Evolutionary conservation across 228 moss, liverwort and hornwort genomes (phyloP), one percentile per base, ranked within the genome.

Genomic region (Sphagnum magellanicum): DNA sequence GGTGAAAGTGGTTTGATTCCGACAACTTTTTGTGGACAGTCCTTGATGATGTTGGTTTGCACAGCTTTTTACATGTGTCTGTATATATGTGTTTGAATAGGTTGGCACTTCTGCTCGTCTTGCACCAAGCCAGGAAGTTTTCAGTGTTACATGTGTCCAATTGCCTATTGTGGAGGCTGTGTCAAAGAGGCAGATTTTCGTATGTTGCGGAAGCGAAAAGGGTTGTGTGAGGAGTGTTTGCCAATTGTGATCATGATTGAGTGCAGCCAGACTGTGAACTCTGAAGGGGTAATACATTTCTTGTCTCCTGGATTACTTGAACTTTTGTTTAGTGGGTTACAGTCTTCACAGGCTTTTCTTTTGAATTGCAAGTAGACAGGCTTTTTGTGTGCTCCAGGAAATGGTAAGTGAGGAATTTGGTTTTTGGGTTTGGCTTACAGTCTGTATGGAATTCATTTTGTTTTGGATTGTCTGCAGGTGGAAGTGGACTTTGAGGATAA

Each of bases 401-500:
- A 32, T 32, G 1, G 32, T 32, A 32, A 32, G 32, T 32, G 32
- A 32, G 32, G 32, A 32, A 32, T 32, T 32, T 32, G 32, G 32
- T 32, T 32, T 3, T 32, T 32, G 32, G 32, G 32, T 32, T 32
- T 32, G 32, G 32, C 32, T 32, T 32, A 32, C 3, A 2, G 32
- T 32, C 32, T 32, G 32, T 32, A 32, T 32, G 32, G 32, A 32
- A 32, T 32, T 32, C 32, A 32, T 32, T 32, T 32, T 32, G 32
- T 32, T 32, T 32, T 61, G 70, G 64, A 70, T 8, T 55, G 49
- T 74, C 11, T 78, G 66, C 67, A 97, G 97, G 97, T 98, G 68
- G 91, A 91, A 81, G 97, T 98, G 68, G 93, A 98, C 69, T 98
- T 98, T 52, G 85, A 90, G 8, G 97, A 98, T 76, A 88, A 83